These are phyloP conservation scores for Tephrocybe sp. DNA, from an alignment of 768 basidiomycete species.

Conservation along the genomic window DNA sequence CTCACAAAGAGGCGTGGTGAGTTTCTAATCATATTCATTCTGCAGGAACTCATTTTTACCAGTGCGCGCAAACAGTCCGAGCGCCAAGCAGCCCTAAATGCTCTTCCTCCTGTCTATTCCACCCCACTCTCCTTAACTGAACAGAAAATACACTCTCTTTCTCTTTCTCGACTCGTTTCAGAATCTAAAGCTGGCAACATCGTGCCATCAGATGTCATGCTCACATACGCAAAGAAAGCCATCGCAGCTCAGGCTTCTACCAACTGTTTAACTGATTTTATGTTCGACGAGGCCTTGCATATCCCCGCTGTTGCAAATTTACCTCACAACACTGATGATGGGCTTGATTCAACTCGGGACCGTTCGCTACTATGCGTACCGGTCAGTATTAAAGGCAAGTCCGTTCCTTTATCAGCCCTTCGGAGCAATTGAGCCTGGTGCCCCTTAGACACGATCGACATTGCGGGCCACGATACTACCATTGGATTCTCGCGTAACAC, in stretches of 20 bases:
- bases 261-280: conserved; percentile 68
- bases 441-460: conserved; percentile 38
- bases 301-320: conserved; percentile 37
- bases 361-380: conserved; percentile 64
- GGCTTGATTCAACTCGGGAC: conserved; percentile 31
- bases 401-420: conserved; percentile 6
- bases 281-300: conserved; percentile 46
- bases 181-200: conserved; percentile 40
- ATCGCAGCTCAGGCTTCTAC: conserved; percentile 52
- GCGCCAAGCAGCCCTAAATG: conserved; percentile 40
- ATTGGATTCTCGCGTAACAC: conserved; percentile 57
- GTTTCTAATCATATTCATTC: conserved; percentile 9
- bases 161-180: conserved; percentile 42
- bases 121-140: conserved; percentile 40
- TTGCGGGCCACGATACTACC: conserved; percentile 58
- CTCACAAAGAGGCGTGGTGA: conserved; percentile 30
- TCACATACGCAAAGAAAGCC: conserved; percentile 53
- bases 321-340: conserved; percentile 36
- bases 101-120: conserved; percentile 35
- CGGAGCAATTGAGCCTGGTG: conserved; percentile 4
- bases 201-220: conserved; percentile 41
- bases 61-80: conserved; percentile 45
- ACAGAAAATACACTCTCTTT: conserved; percentile 47
- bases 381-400: conserved; percentile 61
- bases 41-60: not conserved